Conservation (phyloP, 257 asterid genomes). For the Solanum phureja region DNA sequence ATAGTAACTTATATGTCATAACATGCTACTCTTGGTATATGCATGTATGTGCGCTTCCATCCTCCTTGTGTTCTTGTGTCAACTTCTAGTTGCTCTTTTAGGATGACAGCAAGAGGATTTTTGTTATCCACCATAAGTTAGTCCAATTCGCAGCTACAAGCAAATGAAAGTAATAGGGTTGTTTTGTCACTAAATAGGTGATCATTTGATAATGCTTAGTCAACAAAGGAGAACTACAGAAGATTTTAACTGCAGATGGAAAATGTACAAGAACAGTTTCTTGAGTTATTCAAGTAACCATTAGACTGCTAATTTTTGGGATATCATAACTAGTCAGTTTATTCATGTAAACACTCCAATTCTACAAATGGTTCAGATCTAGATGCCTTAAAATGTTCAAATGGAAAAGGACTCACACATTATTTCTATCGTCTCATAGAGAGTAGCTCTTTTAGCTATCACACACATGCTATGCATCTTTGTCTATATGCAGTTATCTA, state of each 20-base stretch:
- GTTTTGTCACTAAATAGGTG: background rate
- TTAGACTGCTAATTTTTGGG: background rate
- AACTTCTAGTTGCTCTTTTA: background rate
- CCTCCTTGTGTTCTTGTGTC: background rate
- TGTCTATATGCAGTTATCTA: background rate
- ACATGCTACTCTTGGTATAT: background rate
- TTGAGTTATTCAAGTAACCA: background rate
- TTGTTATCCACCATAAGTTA: background rate
- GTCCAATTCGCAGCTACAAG: background rate
- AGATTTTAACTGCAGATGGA: background rate
- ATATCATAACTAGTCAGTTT: background rate
- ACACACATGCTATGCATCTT: background rate
- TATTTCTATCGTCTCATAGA: background rate
- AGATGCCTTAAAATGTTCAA: background rate
- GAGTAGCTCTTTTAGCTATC: background rate
- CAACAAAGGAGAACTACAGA: background rate
- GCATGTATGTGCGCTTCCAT: background rate
- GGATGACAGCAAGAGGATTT: background rate
- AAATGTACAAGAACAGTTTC: background rate
- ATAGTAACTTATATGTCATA: background rate
- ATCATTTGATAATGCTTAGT: background rate
- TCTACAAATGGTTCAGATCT: background rate
- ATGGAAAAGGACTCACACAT: background rate
- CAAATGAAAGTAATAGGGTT: background rate
- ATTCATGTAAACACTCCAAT: background rate